Base-by-base conservation (phyloP, 1,284 basidiomycete genomes). In the Mycosarcoma mackinlayi region DNA sequence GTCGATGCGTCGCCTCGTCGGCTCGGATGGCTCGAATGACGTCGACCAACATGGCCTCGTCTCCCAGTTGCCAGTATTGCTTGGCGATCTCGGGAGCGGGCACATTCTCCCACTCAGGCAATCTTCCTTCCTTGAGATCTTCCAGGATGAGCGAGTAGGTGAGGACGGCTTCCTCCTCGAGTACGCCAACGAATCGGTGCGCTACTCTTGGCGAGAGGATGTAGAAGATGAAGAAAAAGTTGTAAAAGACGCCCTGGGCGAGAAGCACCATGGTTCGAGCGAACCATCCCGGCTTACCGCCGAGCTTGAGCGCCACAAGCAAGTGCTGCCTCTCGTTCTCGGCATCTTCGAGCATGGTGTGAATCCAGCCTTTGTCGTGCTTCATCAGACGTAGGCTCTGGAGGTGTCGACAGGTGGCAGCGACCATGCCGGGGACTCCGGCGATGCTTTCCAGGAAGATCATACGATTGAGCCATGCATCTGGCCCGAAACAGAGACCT, bases 111-210 rank as follows among this genome's bases (percentile, higher is more conserved):
- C 94, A 98, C 83, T 92, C 90, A 0, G 94, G 93, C 50, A 98
- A 86, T 40, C 87, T 88, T 14, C 93, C 93, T n/a, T 86, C 86
- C 80, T 94, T 90, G 21, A 97, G 86, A 63, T 97, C 93, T 44
- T 88, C 79, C 67, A 96, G 93, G 80, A 90, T 90, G 71, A 88
- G 87, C 6, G 93, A 92, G 83, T 75, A 65, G n/a, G 58, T 73
- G 25, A 65, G 24, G 6, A 95, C 92, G 4, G 94, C 94, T 83
- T 98, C 94, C 85, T 98, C 94, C 80, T 98, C 95, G 9, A 98
- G 86, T 78, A 92, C 86, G n/a, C 88, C 95, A 41, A 98, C 94
- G 82, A 98, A 98, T 28, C 95, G 91, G 84, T 98, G 95, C 67
- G 92, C 93, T 1, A 88, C 87, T 54, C 86, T 86, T 0, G 95